A percentile compares a stretch with the other conserved stretches of the same genome.
Evolutionary conservation across 495 filamentous ascomycete species (phyloP).

Genomic region (Penicillium parvum): DNA sequence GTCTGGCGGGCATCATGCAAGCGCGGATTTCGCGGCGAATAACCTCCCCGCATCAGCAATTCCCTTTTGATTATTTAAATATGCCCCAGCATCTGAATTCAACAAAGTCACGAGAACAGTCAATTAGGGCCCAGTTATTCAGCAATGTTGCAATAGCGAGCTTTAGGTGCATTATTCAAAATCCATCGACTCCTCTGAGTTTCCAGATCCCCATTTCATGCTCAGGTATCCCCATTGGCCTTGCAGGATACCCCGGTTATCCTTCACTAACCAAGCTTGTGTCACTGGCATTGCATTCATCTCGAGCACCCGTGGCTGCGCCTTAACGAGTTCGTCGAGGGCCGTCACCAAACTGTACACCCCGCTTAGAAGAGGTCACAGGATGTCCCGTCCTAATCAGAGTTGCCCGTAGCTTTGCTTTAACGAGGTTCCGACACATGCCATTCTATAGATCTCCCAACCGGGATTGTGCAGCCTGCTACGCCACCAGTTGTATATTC

Average conservation of each 20-base stretch:
- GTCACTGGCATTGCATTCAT: not conserved
- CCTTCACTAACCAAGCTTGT: constrained; percentile 3
- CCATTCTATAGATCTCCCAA: not conserved
- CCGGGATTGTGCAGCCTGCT: not conserved
- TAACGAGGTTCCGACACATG: constrained; percentile 2
- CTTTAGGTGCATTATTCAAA: too few species aligned
- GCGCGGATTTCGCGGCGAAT: too few species aligned
- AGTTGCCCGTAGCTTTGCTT: constrained; percentile 4
- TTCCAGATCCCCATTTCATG: too few species aligned
- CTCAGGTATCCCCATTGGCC: constrained; percentile 1
- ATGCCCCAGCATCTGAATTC: too few species aligned
- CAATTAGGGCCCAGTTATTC: too few species aligned
- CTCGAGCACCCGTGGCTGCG: not conserved
- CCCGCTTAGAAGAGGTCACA: not conserved
- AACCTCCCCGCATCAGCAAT: too few species aligned
- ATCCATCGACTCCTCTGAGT: too few species aligned
- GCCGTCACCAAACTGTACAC: not conserved
- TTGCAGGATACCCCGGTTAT: not conserved
- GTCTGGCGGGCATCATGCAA: too few species aligned
- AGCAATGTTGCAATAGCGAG: too few species aligned
- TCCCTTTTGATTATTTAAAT: too few species aligned
- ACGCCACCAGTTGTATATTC: too few species aligned
- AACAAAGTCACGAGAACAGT: too few species aligned
- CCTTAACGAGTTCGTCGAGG: constrained; percentile 4
- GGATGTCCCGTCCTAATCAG: not conserved